Evolutionary conservation across 2,329 filamentous ascomycete genomes (phyloP).

Genomic region (Sclerotinia glacialis): DNA sequence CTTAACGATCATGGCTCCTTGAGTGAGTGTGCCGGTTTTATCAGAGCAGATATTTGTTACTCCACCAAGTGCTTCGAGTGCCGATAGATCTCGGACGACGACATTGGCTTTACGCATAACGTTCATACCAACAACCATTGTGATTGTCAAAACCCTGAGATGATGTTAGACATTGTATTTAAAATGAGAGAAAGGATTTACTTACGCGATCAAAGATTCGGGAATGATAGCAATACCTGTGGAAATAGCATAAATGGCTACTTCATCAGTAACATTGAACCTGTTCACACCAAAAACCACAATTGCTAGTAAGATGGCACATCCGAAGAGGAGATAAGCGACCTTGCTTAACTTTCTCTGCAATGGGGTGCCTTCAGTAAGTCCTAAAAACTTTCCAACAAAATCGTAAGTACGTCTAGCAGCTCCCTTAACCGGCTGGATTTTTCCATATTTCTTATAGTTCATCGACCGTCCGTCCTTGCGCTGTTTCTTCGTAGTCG

Average conservation of each 20-base stretch:
- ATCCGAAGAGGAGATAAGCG: slow-evolving; percentile 61
- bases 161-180: slow-evolving; percentile 24
- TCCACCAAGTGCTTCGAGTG: slow-evolving; percentile 54
- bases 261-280: slow-evolving; percentile 41
- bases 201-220: slow-evolving; percentile 50
- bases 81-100: slow-evolving; percentile 56
- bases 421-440: slow-evolving; percentile 50
- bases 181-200: not conserved
- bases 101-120: slow-evolving; percentile 56
- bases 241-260: slow-evolving; percentile 38
- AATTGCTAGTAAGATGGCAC: slow-evolving; percentile 46
- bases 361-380: slow-evolving; percentile 61
- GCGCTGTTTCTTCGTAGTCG: slow-evolving; percentile 51
- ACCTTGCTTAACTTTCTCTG: slow-evolving; percentile 64
- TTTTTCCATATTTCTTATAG: slow-evolving; percentile 45
- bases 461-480: slow-evolving; percentile 50
- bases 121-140: slow-evolving; percentile 61
- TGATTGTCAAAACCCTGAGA: slow-evolving; percentile 63
- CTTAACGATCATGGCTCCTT: slow-evolving; percentile 56
- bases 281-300: slow-evolving; percentile 43
- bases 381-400: slow-evolving; percentile 54
- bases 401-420: slow-evolving; percentile 48
- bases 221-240: slow-evolving; percentile 57
- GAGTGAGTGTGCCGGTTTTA: slow-evolving; percentile 70
- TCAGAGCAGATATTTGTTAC: slow-evolving; percentile 72